Base-by-base conservation (phyloP, 148 eudicot species). In the Dysphania ambrosioides region DNA sequence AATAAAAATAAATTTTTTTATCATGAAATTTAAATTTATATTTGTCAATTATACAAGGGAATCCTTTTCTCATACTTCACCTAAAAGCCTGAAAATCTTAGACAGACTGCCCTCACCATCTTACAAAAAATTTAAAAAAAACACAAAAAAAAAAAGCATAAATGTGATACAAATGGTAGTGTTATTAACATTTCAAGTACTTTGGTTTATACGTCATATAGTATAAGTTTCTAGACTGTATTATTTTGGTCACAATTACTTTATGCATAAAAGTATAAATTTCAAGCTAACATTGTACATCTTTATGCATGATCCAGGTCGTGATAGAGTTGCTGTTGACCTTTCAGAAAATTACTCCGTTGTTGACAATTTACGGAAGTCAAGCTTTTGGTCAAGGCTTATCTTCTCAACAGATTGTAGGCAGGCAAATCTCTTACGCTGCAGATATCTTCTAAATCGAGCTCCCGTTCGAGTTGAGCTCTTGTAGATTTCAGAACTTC, bases 401-500 rank as follows among this genome's bases (percentile, higher is more conserved):
- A 88, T 79, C 81, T 68, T 81, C 78, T 87, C 85, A 95, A 75
- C 58, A 95, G 77, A 78, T 87, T 92, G 82, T 92, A 95, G 30
- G 99, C 99, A 16, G 97, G 97, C 73, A 92, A 85, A 81, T 92
- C 97, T 80, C 76, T 83, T 72, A 95, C 81, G 64, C 80, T 80
- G 68, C 78, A 82, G 38, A 85, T 68, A 77, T 95, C 99, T 66
- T 95, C 93, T 74, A 95, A 80, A 24, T 81, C 89, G 75, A 95
- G 90, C 78, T 95, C 97, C 18, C 90, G 88, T 78, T 95, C 99
- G 61, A 92, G 72, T 77, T 95, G 99, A 26, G 81, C 61, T 78
- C 89, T 95, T 42, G 99, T 92, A 15, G 94, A 89, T 80, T 92
- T 95, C 70, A 95, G 75, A 70, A 95, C 99, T 41, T 95, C 97